Conservation (phyloP, 2,329 filamentous ascomycete genomes). For the Ascochyta lentis region DNA sequence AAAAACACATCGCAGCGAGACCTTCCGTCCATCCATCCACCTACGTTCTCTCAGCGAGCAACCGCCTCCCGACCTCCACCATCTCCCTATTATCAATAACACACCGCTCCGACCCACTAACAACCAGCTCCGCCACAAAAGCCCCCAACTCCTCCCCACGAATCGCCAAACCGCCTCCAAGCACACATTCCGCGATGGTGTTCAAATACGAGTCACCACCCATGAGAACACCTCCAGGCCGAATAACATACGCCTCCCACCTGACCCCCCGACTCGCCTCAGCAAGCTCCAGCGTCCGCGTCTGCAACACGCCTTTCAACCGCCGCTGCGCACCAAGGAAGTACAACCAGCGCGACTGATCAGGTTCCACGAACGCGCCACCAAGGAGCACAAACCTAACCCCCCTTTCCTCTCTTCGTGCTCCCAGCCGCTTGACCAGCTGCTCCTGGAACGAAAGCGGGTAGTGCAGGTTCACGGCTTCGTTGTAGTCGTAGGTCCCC, state of each 20-base stretch:
- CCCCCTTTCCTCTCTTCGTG: too few species aligned
- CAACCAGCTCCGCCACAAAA: slow-evolving; percentile 24
- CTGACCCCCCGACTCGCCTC: slow-evolving; percentile 5
- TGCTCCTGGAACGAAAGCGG: slow-evolving; percentile 22
- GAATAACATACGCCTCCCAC: slow-evolving; percentile 25
- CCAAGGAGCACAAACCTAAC: slow-evolving; percentile 17
- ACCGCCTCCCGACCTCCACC: slow-evolving; percentile 4
- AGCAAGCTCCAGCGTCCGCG: slow-evolving; percentile 18
- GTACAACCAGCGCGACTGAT: slow-evolving; percentile 21
- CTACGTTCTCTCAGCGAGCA: neutral
- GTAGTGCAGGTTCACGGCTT: slow-evolving; percentile 25
- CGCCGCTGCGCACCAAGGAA: slow-evolving; percentile 19
- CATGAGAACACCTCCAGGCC: slow-evolving; percentile 22
- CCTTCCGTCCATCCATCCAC: neutral
- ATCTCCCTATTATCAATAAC: slow-evolving; percentile 18
- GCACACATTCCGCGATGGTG: neutral
- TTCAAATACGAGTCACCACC: slow-evolving; percentile 4
- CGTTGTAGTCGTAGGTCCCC: slow-evolving; percentile 24
- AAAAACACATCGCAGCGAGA: neutral
- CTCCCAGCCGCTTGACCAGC: too few species aligned
- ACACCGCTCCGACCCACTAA: slow-evolving; percentile 6
- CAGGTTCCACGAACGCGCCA: slow-evolving; percentile 24
- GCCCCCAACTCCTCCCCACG: slow-evolving; percentile 22
- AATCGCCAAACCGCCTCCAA: slow-evolving; percentile 11
- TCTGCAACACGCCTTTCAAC: slow-evolving; percentile 25